A percentile compares a stretch with the other conserved stretches of the same genome.
Conservation (phyloP, 352 stramenopile species). For the Phytopythium litorale region DNA sequence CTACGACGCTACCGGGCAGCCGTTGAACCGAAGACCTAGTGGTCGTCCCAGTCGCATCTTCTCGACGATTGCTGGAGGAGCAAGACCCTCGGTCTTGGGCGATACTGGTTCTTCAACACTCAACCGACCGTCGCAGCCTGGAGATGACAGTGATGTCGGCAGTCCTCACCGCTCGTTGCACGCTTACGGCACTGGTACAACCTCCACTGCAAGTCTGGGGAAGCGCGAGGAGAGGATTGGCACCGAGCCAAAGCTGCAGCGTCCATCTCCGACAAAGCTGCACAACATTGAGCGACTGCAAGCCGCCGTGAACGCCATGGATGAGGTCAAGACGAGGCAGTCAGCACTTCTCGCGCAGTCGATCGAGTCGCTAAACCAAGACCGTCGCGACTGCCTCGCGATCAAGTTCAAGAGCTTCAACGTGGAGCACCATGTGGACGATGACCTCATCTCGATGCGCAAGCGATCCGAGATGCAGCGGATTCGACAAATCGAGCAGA, state of each 20-base stretch:
- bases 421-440: slow-evolving; percentile 26
- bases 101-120: neutral
- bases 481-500: slow-evolving; percentile 17
- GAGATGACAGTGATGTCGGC: neutral
- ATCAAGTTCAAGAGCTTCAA: slow-evolving; percentile 47
- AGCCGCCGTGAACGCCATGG: slow-evolving; percentile 36
- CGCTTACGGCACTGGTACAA: neutral
- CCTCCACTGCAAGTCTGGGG: too few species aligned
- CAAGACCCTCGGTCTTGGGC: neutral
- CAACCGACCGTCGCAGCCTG: neutral
- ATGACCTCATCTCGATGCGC: slow-evolving; percentile 55
- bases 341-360: slow-evolving; percentile 31
- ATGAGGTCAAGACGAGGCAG: slow-evolving; percentile 36
- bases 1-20: neutral
- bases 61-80: neutral
- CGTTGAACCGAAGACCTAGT: neutral
- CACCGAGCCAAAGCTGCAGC: neutral
- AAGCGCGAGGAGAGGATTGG: neutral
- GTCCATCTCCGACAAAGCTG: slow-evolving; percentile 3
- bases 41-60: slow-evolving; percentile 3
- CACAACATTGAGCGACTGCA: slow-evolving; percentile 64
- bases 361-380: slow-evolving; percentile 39
- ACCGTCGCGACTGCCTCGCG: slow-evolving; percentile 48
- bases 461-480: slow-evolving; percentile 36
- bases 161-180: slow-evolving; percentile 6